Percentiles rank a stretch among this genome's conserved stretches.
Conservation (phyloP, 163 green algal species). For the Scenedesmus sp. region DNA sequence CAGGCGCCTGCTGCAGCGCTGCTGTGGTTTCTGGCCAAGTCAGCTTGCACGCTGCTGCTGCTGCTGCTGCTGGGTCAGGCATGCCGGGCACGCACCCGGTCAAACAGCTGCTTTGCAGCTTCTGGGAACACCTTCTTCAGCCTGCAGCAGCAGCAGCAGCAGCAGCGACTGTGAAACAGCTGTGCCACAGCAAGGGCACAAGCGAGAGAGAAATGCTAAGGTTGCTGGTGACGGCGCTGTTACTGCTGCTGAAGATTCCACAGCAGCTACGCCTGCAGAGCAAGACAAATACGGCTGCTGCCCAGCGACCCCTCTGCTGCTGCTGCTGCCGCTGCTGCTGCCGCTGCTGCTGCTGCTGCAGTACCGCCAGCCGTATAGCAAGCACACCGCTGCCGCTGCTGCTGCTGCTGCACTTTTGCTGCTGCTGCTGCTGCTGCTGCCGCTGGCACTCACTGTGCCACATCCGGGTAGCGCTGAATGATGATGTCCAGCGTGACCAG, state of each 20-base stretch:
- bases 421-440: background rate
- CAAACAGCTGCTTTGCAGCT: slow-evolving; percentile 25
- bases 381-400: too few species aligned
- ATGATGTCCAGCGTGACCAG: slow-evolving; percentile 52
- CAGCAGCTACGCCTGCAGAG: background rate
- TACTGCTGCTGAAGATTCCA: background rate
- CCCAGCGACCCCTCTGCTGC: background rate
- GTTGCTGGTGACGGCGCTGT: background rate
- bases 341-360: background rate
- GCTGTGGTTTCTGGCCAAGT: too few species aligned
- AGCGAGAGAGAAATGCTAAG: background rate
- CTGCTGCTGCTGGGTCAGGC: background rate
- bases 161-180: background rate
- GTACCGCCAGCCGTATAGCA: too few species aligned
- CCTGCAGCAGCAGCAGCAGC: background rate
- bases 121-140: slow-evolving; percentile 10
- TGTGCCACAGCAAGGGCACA: background rate
- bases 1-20: background rate
- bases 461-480: slow-evolving; percentile 38
- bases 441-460: background rate
- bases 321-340: background rate
- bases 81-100: background rate
- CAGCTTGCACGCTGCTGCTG: background rate
- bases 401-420: background rate
- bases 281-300: background rate